These are phyloP conservation scores for Cladosporium sp. DNA, from an alignment of 2,329 filamentous ascomycete genomes.

Conservation along the genomic window DNA sequence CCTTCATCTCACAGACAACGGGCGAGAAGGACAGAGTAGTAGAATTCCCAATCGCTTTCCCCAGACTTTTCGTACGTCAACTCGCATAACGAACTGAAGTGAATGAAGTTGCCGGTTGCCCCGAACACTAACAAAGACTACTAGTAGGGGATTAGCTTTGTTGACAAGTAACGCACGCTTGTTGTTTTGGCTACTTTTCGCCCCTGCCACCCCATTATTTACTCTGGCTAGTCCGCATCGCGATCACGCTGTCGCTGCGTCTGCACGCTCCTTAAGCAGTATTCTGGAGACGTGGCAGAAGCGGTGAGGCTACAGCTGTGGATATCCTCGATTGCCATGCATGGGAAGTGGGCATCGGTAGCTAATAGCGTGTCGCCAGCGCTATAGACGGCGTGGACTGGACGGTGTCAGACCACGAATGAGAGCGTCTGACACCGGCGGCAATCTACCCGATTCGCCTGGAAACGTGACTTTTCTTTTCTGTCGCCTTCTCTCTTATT, in stretches of 20 bases:
- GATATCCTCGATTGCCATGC: slow-evolving; percentile 1
- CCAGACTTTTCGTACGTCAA: slow-evolving; percentile 1
- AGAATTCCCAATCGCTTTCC: no score
- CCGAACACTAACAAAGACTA: background rate
- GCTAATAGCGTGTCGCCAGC: slow-evolving; percentile 8
- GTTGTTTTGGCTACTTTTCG: background rate
- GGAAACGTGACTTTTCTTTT: background rate
- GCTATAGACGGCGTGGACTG: background rate
- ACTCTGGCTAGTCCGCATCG: background rate
- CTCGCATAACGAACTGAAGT: background rate
- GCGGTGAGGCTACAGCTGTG: slow-evolving; percentile 10
- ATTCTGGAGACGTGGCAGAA: slow-evolving; percentile 1
- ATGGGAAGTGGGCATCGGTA: slow-evolving; percentile 7
- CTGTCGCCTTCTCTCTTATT: background rate
- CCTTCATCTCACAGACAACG: no score
- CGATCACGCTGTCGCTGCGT: background rate
- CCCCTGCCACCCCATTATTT: background rate
- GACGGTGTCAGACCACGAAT: slow-evolving; percentile 3
- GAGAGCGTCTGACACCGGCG: slow-evolving; percentile 3
- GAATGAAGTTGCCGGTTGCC: background rate
- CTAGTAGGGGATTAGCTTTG: slow-evolving; percentile 3
- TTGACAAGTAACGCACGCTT: slow-evolving; percentile 3
- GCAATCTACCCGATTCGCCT: slow-evolving; percentile 5
- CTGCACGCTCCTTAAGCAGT: background rate
- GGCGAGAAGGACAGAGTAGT: no score